Base-by-base conservation (phyloP, 306 rosid genomes). In the Rubus idaeus region DNA sequence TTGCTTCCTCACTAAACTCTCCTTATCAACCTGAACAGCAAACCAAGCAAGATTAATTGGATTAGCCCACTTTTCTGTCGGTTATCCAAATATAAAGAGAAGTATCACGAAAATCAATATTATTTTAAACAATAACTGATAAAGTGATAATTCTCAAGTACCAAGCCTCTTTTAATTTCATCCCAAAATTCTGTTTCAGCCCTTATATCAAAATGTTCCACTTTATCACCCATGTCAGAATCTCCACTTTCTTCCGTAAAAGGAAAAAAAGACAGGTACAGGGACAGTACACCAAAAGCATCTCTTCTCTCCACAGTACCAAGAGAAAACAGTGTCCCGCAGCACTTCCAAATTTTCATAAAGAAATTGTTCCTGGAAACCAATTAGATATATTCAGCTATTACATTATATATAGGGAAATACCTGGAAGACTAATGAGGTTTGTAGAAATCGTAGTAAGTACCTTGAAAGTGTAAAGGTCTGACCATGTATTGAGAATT, bases 291-390 rank as follows among this genome's bases (percentile, higher is more conserved):
- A 82, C 86, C 82, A 83, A 84, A 93, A 70, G 92, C 98, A 83
- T 91, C 96, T 85, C 96, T 87, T 87, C 96, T 91, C 88, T 91
- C 96, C 73, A 86, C 75, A 67, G 90, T 78, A 76, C 98, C 98
- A 73, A 70, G 80, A 47, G 92, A 84, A 91, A 91, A 90, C 72
- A 93, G 82, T 77, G 86, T 85, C 81, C 68, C 72, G 87, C 97
- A 93, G 87, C 97, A 91, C 47, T 80, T 88, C 98, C 98, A 93
- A 70, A 91, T 78, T 87, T 89, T 88, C 83, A 73, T 60, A 79
- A 86, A 87, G 83, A 89, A 91, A 75, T 41, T 53, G 44, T 68
- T 89, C 96, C 98, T 93, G 91, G 70, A 84, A 86, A 78, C 71
- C 83, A 76, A 82, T 64, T 61, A 78, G 39, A 84, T 53, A 76